A percentile compares a stretch with the other conserved stretches of the same genome.
These are phyloP conservation scores for Heteromeles arbutifolia DNA, from an alignment of 306 rosid genomes.

Conservation along the genomic window DNA sequence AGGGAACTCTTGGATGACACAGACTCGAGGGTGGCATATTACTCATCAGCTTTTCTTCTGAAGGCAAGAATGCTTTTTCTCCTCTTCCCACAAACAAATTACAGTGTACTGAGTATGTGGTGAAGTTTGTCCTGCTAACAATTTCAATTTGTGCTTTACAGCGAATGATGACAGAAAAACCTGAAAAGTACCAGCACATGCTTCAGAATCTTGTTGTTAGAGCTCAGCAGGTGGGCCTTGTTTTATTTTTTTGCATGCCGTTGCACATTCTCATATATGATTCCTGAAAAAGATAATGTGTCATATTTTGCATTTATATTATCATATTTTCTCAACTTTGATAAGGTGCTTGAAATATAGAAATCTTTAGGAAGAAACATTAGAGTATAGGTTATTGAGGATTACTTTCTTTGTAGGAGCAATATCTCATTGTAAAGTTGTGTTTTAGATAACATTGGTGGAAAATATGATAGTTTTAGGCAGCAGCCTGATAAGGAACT, in stretches of 20 bases:
- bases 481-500: background rate
- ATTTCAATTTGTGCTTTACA: conserved; percentile 33
- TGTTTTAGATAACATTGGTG: background rate
- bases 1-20: conserved; percentile 95
- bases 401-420: background rate
- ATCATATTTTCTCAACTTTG: background rate
- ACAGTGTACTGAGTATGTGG: conserved; percentile 5
- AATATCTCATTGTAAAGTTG: background rate
- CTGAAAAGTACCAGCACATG: conserved; percentile 91
- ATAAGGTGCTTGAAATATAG: background rate
- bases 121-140: conserved; percentile 10
- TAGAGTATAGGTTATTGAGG: background rate
- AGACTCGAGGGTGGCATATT: conserved; percentile 96
- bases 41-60: conserved; percentile 93
- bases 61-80: conserved; percentile 52
- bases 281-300: background rate
- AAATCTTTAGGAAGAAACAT: background rate
- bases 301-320: background rate
- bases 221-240: conserved; percentile 91
- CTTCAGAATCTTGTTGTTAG: conserved; percentile 89
- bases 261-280: background rate
- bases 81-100: conserved; percentile 1
- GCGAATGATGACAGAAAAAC: conserved; percentile 97
- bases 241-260: conserved; percentile 21
- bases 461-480: background rate